Evolutionary conservation across 164 flowering plant species (phyloP).

Genomic region (Houttuynia cordata): DNA sequence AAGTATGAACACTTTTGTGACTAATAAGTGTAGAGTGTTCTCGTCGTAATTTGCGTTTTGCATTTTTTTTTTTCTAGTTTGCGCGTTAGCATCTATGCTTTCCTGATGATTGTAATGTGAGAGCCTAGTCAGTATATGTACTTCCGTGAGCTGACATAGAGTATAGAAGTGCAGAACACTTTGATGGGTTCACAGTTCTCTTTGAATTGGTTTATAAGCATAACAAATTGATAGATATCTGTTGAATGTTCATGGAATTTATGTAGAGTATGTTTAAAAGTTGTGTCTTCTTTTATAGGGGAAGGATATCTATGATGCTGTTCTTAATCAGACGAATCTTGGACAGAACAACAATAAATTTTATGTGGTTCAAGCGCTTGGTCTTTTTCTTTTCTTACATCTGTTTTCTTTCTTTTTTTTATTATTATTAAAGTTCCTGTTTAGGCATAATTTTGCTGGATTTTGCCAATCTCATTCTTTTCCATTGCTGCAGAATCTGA

Average conservation of each 20-base stretch:
- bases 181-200: not conserved
- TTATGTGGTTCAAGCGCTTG: slow-evolving; percentile 48
- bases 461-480: not conserved
- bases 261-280: not conserved
- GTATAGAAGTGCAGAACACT: not conserved
- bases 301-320: slow-evolving; percentile 45
- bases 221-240: not conserved
- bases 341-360: slow-evolving; percentile 49
- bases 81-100: not conserved
- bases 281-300: slow-evolving; percentile 24
- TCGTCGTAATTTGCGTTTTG: not conserved
- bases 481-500: slow-evolving; percentile 36
- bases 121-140: no score
- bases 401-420: no score
- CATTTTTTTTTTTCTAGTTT: not conserved
- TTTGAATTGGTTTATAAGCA: not conserved
- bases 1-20: slow-evolving; percentile 24
- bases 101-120: no score
- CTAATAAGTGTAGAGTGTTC: not conserved
- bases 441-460: not conserved
- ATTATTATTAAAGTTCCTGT: not conserved
- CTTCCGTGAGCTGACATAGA: no score
- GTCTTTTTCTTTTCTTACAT: slow-evolving; percentile 12
- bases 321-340: slow-evolving; percentile 53
- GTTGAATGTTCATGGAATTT: not conserved